phyloP scores from a whole-genome alignment of 768 basidiomycete species.

The Tulasnella sp. region DNA sequence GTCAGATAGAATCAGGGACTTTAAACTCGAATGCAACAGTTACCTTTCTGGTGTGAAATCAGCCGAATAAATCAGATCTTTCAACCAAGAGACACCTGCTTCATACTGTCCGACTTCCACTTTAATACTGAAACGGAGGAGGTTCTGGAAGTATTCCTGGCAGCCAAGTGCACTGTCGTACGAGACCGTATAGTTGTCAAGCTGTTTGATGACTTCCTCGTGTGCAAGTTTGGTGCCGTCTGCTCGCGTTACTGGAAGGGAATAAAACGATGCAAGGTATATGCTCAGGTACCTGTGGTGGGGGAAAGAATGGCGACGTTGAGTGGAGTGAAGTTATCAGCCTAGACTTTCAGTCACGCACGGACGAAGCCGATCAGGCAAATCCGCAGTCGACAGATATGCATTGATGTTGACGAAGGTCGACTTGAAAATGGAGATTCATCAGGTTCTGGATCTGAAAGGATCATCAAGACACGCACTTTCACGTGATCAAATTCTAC shows the following conservation, averaged over 20 bases:
- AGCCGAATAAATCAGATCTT: constrained; percentile 64
- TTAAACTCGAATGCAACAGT: constrained; percentile 15
- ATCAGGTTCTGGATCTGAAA: constrained; percentile 14
- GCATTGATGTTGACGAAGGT: constrained; percentile 81
- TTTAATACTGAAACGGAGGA: constrained; percentile 64
- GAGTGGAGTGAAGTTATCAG: too few species aligned
- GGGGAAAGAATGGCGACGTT: constrained; percentile 17
- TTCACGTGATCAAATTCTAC: constrained; percentile 90
- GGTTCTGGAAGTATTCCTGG: constrained; percentile 58
- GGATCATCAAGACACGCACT: constrained; percentile 34
- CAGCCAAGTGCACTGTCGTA: constrained; percentile 67
- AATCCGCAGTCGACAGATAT: constrained; percentile 60
- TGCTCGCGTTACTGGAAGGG: constrained; percentile 63
- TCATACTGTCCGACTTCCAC: constrained; percentile 77
- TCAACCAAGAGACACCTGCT: constrained; percentile 73
- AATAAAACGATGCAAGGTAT: constrained; percentile 79
- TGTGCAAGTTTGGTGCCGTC: constrained; percentile 62
- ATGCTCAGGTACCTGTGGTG: constrained; percentile 55
- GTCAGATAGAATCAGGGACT: not conserved
- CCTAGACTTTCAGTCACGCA: constrained; percentile 33
- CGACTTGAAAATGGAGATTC: constrained; percentile 41
- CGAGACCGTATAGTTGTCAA: constrained; percentile 84
- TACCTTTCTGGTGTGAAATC: constrained; percentile 74
- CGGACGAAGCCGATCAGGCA: constrained; percentile 71
- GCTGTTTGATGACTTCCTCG: constrained; percentile 82